Evolutionary conservation across 768 basidiomycete species (phyloP).

Genomic region (Russula sp.): DNA sequence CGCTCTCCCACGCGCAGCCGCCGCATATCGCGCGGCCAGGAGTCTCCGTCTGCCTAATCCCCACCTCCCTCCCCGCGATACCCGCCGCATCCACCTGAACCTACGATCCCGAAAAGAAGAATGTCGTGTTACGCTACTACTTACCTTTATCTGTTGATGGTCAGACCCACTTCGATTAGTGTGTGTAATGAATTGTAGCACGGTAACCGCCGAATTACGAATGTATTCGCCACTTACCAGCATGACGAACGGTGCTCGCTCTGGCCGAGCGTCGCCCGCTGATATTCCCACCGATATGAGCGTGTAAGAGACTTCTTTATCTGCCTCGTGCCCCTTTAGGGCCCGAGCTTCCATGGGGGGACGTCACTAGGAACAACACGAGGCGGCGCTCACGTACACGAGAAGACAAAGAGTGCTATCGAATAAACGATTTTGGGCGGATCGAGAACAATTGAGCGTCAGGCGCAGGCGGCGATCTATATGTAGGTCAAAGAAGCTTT

Average conservation of each 20-base stretch:
- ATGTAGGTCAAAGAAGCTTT: constrained; percentile 11
- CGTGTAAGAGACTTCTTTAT: constrained; percentile 18
- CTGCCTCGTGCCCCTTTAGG: constrained; percentile 16
- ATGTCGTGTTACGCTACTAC: constrained; percentile 16
- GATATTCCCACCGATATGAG: constrained; percentile 23
- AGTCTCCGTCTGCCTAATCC: neutral
- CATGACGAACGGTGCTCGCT: constrained; percentile 11
- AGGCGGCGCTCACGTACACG: constrained; percentile 16
- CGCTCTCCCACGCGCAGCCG: constrained; percentile 9
- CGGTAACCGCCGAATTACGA: constrained; percentile 16
- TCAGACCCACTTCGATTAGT: neutral
- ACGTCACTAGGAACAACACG: constrained; percentile 14
- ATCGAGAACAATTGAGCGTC: constrained; percentile 17
- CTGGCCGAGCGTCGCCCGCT: constrained; percentile 6
- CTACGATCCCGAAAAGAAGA: neutral
- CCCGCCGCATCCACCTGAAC: constrained; percentile 5
- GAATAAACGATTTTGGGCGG: constrained; percentile 10
- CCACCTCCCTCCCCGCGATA: neutral
- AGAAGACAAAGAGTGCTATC: constrained; percentile 15
- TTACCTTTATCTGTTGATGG: constrained; percentile 14
- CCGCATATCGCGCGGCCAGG: neutral
- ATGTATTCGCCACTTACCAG: constrained; percentile 9
- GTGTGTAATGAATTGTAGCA: constrained; percentile 15
- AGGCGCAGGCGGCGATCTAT: constrained; percentile 10
- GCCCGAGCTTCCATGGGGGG: constrained; percentile 9